Conservation (phyloP, 805 yeast genomes). For the Cyberlindnera veronae region DNA sequence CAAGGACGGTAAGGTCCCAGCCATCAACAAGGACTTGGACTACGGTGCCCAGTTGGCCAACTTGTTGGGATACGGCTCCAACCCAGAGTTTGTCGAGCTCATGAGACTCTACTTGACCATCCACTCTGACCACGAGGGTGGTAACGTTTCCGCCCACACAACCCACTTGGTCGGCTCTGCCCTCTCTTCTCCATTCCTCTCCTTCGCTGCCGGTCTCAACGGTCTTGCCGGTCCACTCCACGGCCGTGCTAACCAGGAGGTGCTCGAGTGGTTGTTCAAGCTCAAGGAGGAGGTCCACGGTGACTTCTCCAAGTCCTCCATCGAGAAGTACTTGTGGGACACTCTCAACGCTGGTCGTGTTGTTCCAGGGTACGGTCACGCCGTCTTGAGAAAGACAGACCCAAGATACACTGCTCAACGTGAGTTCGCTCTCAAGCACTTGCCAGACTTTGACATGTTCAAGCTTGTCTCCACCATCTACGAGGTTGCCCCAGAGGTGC, state of each 20-base stretch:
- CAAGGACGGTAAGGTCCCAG: constrained; percentile 70
- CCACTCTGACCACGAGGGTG: constrained; percentile 90
- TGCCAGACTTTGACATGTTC: constrained; percentile 78
- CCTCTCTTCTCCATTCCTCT: constrained; percentile 70
- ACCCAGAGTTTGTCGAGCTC: constrained; percentile 70
- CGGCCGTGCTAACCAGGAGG: constrained; percentile 88
- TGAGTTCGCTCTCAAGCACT: constrained; percentile 71
- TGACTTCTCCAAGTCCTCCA: constrained; percentile 61
- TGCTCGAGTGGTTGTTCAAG: constrained; percentile 73
- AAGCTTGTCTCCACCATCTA: constrained; percentile 73
- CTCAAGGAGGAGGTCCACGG: constrained; percentile 59
- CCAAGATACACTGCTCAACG: constrained; percentile 86
- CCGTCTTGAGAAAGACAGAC: constrained; percentile 83
- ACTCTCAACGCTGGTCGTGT: constrained; percentile 80
- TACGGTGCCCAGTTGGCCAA: constrained; percentile 64
- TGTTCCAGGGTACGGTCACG: constrained; percentile 88
- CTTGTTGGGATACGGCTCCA: constrained; percentile 52
- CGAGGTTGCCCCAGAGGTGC: constrained; percentile 79
- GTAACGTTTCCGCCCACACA: constrained; percentile 84
- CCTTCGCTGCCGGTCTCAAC: constrained; percentile 77
- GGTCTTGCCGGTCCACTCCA: constrained; percentile 88
- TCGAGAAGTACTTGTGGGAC: constrained; percentile 75
- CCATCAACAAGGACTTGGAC: constrained; percentile 52
- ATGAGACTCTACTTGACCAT: constrained; percentile 78
- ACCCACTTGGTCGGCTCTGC: constrained; percentile 86